Conservation (phyloP, 768 basidiomycete genomes). For the Hortiboletus campestris region DNA sequence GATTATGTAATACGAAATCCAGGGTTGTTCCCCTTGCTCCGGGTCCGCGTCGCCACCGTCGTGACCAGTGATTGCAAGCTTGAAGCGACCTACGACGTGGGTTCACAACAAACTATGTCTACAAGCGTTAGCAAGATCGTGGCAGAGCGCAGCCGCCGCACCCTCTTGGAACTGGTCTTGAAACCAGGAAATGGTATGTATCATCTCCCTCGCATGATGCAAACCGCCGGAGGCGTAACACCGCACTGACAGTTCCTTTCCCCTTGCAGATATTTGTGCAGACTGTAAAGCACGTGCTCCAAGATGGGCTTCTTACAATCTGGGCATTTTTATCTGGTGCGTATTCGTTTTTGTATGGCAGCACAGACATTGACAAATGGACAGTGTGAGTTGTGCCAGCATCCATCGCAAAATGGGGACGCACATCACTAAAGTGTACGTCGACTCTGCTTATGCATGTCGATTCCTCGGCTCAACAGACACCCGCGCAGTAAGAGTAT, state of each 20-base stretch:
- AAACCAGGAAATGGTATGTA: slow-evolving; percentile 78
- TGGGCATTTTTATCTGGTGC: slow-evolving; percentile 88
- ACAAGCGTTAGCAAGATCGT: slow-evolving; percentile 51
- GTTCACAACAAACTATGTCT: slow-evolving; percentile 25
- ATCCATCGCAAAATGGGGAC: slow-evolving; percentile 95
- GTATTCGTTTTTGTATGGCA: slow-evolving; percentile 12
- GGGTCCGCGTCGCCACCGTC: background rate
- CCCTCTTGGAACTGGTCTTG: slow-evolving; percentile 63
- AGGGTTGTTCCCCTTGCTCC: background rate
- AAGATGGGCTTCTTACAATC: slow-evolving; percentile 85
- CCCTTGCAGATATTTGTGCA: slow-evolving; percentile 72
- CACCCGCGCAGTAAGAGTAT: slow-evolving; percentile 70
- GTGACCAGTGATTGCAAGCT: background rate
- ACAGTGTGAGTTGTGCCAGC: slow-evolving; percentile 81
- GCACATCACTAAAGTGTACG: slow-evolving; percentile 90
- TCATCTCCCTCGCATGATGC: background rate
- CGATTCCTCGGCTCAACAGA: slow-evolving; percentile 1
- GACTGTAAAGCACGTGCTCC: slow-evolving; percentile 89
- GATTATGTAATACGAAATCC: slow-evolving; percentile 17
- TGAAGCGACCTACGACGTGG: background rate
- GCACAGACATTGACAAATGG: slow-evolving; percentile 7
- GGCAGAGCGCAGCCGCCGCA: slow-evolving; percentile 62
- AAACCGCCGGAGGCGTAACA: background rate
- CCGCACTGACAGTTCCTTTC: slow-evolving; percentile 5
- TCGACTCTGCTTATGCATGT: slow-evolving; percentile 12